Conservation (phyloP, 73 alveolate species). For the Uronychia binucleata region DNA sequence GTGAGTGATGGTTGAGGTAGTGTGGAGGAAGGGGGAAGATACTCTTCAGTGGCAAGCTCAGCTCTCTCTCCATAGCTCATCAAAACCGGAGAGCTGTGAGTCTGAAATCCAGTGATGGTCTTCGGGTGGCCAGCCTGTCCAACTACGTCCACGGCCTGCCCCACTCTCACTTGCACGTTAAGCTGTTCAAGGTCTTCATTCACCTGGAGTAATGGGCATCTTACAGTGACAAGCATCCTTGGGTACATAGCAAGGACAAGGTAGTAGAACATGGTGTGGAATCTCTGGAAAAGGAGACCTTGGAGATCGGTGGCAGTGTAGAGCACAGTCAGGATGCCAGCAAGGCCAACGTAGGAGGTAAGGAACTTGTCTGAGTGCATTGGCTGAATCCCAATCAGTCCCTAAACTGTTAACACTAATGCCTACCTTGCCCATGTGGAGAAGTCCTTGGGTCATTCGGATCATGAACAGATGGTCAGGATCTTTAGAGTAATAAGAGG, state of each 20-base stretch:
- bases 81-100: conserved; percentile 95
- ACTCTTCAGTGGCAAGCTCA: conserved; percentile 95
- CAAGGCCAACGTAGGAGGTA: conserved; percentile 80
- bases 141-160: conserved; percentile 97
- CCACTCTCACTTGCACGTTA: conserved; percentile 89
- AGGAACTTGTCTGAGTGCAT: conserved; percentile 86
- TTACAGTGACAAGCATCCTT: conserved; percentile 92
- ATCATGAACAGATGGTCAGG: conserved; percentile 93
- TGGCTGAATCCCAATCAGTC: conserved; percentile 90
- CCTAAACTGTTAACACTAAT: conserved; percentile 24
- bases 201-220: conserved; percentile 8
- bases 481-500: conserved; percentile 90
- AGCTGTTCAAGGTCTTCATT: conserved; percentile 87
- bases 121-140: conserved; percentile 96
- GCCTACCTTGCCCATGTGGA: conserved; percentile 59
- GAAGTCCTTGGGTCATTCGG: conserved; percentile 93
- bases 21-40: conserved; percentile 73
- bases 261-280: conserved; percentile 90
- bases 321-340: conserved; percentile 87
- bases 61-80: conserved; percentile 91
- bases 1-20: too few relatives aligned
- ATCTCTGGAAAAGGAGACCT: conserved; percentile 74
- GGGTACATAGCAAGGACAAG: conserved; percentile 95
- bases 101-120: conserved; percentile 97
- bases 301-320: conserved; percentile 87